Conservation (phyloP, 371 early-diverging fungal species). For the Mortierella sp. region DNA sequence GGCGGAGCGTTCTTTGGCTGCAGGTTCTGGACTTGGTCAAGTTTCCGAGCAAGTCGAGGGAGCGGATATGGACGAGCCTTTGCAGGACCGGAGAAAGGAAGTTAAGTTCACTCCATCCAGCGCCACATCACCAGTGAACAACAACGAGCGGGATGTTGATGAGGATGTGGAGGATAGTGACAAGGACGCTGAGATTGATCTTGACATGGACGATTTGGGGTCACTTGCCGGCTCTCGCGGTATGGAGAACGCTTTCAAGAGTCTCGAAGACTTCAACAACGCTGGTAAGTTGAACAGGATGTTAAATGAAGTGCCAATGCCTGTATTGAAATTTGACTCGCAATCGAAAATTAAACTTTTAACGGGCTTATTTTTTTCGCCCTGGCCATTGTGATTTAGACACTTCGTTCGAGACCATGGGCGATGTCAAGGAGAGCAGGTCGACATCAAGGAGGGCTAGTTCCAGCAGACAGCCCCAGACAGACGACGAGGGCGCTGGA, state of each 20-base stretch:
- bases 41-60: not conserved
- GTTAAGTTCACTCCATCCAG: conserved; percentile 15
- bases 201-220: conserved; percentile 33
- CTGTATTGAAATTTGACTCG: no score
- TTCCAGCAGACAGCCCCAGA: not conserved
- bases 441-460: not conserved
- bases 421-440: not conserved
- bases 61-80: not conserved
- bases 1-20: not conserved
- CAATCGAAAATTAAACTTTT: no score
- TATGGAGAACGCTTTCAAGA: conserved; percentile 47
- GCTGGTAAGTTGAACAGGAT: not conserved
- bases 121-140: not conserved
- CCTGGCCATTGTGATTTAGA: conserved; percentile 15
- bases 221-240: conserved; percentile 35
- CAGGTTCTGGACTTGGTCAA: not conserved
- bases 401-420: conserved; percentile 25
- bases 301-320: no score
- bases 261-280: conserved; percentile 28
- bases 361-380: not conserved
- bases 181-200: not conserved
- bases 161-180: not conserved
- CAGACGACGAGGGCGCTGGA: conserved; percentile 22
- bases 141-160: not conserved
- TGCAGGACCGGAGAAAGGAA: conserved; percentile 11